Evolutionary conservation across 768 basidiomycete genomes (phyloP), one percentile per base, ranked within the genome.

Genomic region (Rhodotorula graminis): DNA sequence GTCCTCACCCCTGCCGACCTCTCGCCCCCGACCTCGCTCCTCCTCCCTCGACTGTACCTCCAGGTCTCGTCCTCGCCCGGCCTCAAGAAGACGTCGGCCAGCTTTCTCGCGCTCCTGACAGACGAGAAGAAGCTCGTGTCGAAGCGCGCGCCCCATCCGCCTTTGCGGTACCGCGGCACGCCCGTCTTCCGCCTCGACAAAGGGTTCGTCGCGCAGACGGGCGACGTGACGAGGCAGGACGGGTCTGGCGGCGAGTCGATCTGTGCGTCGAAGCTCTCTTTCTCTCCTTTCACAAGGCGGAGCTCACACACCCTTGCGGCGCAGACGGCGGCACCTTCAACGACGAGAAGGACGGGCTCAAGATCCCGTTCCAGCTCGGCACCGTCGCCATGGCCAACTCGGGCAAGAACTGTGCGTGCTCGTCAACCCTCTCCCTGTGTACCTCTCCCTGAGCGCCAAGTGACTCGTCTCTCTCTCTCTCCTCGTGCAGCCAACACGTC

Each of bases 331-430:
- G 83, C 0, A 82, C 84, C 70, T 85, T 85, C 79, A 83, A 84
- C 78, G 84, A 84, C 72, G 84, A 86, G 73, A 85, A 86, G 69
- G 83, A 84, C 50, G 85, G 85, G 27, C 79, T 87, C 64, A 84
- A 84, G 72, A 78, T 75, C 44, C 79, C 81, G 46, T 82, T 83
- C 65, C 77, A 74, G 37, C 80, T 80, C 53, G 85, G 85, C 0
- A 83, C 84, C 3, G 79, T 87, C 31, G 84, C 83, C 0, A 86
- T 86, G 85, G 85, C 85, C 7, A 85, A 85, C 77, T 83, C 84
- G 42, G 84, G 84, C 33, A 83, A 85, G 77, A 83, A 84, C 70
- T 83, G 82, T 55, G 77, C 78, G 76, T 58, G 3, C 5, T 19
- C 8, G 14, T 9, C 47, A 21, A 14, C 18, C 18, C 47, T 15